Evolutionary conservation across 2,329 filamentous ascomycete species (phyloP), one percentile per base, ranked within the genome.

Genomic region (Nigrospora oryzae): DNA sequence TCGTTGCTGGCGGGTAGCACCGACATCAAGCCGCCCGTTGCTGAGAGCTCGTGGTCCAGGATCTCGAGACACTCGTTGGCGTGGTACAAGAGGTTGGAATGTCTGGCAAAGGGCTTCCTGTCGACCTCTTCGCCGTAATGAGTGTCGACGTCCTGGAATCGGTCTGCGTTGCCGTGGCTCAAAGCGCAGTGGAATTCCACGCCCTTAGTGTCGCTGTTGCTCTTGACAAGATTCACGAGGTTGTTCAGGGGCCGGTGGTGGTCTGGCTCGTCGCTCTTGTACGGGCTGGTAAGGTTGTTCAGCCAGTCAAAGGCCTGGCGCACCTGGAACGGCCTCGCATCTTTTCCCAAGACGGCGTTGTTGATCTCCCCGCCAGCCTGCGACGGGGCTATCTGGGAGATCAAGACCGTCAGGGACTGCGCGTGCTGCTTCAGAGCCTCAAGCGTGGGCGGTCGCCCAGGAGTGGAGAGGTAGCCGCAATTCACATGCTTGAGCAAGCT

Each of bases 1-100:
- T 51, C 6, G 58, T 58, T 3, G 58, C 66, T 62, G 3, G 63
- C 63, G 0, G 77, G 78, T 1, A 82, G 65, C 8, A 81, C 61
- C 15, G 71, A 69, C 36, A 81, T 63, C 15, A 82, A 60, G 3
- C 78, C 78, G 14, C 78, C 78, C 33, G 74, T 72, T 23, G 69
- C 64, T 37, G 68, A 67, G 52, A 73, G 77, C 56, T 81, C 77
- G 54, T 81, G 75, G 51, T 82, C 78, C 7, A 82, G 68, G 2
- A 74, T 65, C 61, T 81, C 77, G 6, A 82, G 70, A 42, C 77
- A 74, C 47, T 73, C 68, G 54, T 81, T 81, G 47, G 77, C 76
- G 55, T 81, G 78, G 63, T 69, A 65, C 28, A 78, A 61, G 14
- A 81, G 66, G 31, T 66, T 66, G 49, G 70, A 63, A 49, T 77